phyloP scores from a whole-genome alignment of 2,329 filamentous ascomycete species.

The Rutstroemia sydowiana region DNA sequence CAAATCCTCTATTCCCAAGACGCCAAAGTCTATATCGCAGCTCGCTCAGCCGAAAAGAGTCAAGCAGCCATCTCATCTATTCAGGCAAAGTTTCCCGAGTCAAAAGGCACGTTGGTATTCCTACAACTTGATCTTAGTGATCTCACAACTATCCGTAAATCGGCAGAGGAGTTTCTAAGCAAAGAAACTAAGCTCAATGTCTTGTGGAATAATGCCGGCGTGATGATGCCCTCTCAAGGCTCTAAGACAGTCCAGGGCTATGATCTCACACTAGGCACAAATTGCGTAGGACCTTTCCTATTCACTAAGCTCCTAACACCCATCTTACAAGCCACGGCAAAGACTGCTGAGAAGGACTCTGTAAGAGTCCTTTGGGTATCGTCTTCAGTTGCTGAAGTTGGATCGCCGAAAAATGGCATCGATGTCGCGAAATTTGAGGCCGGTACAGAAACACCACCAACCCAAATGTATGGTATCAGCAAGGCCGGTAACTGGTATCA shows the following conservation, averaged over 20 bases:
- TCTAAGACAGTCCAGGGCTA: slow-evolving; percentile 30
- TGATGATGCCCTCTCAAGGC: slow-evolving; percentile 32
- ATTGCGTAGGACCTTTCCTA: slow-evolving; percentile 33
- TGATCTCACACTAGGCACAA: slow-evolving; percentile 33
- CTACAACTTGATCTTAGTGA: slow-evolving; percentile 35
- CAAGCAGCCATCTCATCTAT: slow-evolving; percentile 34
- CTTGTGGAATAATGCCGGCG: slow-evolving; percentile 35
- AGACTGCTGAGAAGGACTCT: background rate
- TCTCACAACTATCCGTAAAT: slow-evolving; percentile 33
- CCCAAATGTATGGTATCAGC: slow-evolving; percentile 18
- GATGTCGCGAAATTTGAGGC: slow-evolving; percentile 19
- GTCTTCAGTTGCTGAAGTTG: slow-evolving; percentile 24
- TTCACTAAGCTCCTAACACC: slow-evolving; percentile 34
- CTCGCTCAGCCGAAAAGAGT: slow-evolving; percentile 35
- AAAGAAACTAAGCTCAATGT: slow-evolving; percentile 34
- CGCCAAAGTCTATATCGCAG: slow-evolving; percentile 39
- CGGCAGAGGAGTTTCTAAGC: slow-evolving; percentile 32
- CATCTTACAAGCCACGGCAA: slow-evolving; percentile 28
- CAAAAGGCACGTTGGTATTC: slow-evolving; percentile 31
- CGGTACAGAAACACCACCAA: slow-evolving; percentile 7
- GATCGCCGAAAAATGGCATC: slow-evolving; percentile 18
- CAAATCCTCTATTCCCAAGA: slow-evolving; percentile 35
- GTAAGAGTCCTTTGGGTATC: slow-evolving; percentile 30
- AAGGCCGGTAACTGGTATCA: slow-evolving; percentile 26
- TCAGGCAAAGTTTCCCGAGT: slow-evolving; percentile 24